Evolutionary conservation across 805 yeast genomes (phyloP).

Genomic region (Lipomyces kockii): DNA sequence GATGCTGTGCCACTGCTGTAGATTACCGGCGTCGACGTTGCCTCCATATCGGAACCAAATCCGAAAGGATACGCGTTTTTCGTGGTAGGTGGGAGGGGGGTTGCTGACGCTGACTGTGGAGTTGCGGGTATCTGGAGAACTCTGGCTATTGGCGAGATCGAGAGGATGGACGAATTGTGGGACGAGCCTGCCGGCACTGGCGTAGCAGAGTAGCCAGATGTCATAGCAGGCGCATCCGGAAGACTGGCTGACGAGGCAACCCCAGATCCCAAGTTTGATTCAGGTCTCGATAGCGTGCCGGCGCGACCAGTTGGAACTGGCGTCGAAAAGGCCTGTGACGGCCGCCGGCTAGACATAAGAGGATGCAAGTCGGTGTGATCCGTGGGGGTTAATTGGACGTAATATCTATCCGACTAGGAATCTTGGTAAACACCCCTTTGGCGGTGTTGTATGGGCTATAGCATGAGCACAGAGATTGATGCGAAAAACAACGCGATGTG

Average conservation of each 20-base stretch:
- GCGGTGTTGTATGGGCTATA: neutral
- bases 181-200: constrained; percentile 13
- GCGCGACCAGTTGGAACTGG: constrained; percentile 15
- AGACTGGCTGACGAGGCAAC: constrained; percentile 13
- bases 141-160: constrained; percentile 34
- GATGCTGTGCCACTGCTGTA: neutral
- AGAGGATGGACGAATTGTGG: constrained; percentile 31
- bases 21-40: constrained; percentile 28
- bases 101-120: constrained; percentile 17
- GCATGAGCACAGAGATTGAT: no score
- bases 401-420: neutral
- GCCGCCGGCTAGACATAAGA: constrained; percentile 1
- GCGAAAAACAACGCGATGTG: no score
- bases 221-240: constrained; percentile 20
- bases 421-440: neutral
- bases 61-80: constrained; percentile 11
- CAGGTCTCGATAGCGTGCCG: neutral
- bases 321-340: constrained; percentile 22
- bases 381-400: neutral
- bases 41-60: constrained; percentile 33
- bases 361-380: neutral
- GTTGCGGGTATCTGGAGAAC: constrained; percentile 9
- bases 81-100: constrained; percentile 26
- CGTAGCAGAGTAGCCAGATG: constrained; percentile 8
- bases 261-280: constrained; percentile 1